Conservation (phyloP, 1,284 basidiomycete species). For the Ceratobasidium sp. region DNA sequence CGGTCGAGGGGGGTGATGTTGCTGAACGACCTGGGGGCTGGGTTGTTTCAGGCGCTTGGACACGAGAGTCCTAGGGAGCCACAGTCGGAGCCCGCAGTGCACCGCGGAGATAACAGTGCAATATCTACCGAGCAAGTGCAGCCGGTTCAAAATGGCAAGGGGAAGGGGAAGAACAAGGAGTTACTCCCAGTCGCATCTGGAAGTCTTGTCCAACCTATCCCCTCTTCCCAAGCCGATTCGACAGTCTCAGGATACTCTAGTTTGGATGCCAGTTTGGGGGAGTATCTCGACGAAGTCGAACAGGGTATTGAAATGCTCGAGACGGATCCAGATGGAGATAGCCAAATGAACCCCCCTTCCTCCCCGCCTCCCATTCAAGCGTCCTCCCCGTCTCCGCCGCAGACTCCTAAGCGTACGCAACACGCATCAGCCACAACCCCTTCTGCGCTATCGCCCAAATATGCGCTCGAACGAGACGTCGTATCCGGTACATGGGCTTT, state of each 20-base stretch:
- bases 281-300: constrained; percentile 32
- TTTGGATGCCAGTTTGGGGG: constrained; percentile 9
- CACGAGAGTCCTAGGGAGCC: background rate
- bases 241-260: constrained; percentile 16
- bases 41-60: background rate
- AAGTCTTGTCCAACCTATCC: background rate
- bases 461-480: constrained; percentile 19
- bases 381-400: background rate
- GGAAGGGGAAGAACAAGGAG: background rate
- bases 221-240: constrained; percentile 26
- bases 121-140: constrained; percentile 23
- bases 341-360: constrained; percentile 30
- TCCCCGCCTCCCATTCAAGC: background rate
- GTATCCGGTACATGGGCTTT: constrained; percentile 36
- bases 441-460: constrained; percentile 4
- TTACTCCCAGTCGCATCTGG: background rate
- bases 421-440: background rate
- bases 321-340: constrained; percentile 35
- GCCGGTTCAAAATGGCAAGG: background rate
- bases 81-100: background rate
- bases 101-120: background rate
- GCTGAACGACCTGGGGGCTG: background rate
- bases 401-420: constrained; percentile 18
- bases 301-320: constrained; percentile 19
- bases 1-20: constrained; percentile 18